phyloP scores from a whole-genome alignment of 2,329 filamentous ascomycete genomes.

The Diplocarpon rosae region DNA sequence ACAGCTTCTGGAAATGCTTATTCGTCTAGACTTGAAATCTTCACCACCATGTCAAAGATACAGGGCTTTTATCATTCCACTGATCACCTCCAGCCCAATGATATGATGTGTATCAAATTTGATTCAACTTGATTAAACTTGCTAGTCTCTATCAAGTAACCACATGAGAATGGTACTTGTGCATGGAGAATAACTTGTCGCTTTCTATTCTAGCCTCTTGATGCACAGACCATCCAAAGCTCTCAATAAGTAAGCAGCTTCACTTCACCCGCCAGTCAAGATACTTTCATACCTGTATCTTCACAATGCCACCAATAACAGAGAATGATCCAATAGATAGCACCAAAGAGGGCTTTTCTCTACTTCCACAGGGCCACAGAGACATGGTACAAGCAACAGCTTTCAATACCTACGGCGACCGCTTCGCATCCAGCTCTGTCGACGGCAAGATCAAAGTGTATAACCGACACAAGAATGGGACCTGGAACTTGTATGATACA shows the following conservation, averaged over 20 bases:
- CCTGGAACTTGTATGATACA: conserved; percentile 73
- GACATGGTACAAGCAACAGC: conserved; percentile 45
- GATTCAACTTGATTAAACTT: too few species aligned
- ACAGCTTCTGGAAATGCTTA: too few species aligned
- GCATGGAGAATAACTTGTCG: neutral
- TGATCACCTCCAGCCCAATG: too few species aligned
- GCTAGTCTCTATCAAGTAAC: too few species aligned
- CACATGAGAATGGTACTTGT: too few species aligned
- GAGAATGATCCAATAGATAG: conserved; percentile 11
- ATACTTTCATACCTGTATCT: neutral
- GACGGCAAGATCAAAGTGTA: conserved; percentile 92
- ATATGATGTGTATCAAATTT: too few species aligned
- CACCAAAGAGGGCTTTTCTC: conserved; percentile 26
- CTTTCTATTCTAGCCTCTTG: neutral
- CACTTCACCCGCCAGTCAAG: too few species aligned
- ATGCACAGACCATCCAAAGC: neutral
- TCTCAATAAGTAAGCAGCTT: too few species aligned
- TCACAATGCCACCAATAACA: conserved; percentile 10
- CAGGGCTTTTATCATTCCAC: too few species aligned
- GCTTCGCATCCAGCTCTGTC: conserved; percentile 81
- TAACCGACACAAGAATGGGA: conserved; percentile 66
- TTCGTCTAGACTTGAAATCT: too few species aligned
- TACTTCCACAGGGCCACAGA: conserved; percentile 63
- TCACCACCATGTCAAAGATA: too few species aligned
- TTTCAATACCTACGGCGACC: conserved; percentile 87